A percentile compares a stretch with the other conserved stretches of the same genome.
Conservation (phyloP, 2,329 filamentous ascomycete genomes). For the Pseudonectria foliicola region DNA sequence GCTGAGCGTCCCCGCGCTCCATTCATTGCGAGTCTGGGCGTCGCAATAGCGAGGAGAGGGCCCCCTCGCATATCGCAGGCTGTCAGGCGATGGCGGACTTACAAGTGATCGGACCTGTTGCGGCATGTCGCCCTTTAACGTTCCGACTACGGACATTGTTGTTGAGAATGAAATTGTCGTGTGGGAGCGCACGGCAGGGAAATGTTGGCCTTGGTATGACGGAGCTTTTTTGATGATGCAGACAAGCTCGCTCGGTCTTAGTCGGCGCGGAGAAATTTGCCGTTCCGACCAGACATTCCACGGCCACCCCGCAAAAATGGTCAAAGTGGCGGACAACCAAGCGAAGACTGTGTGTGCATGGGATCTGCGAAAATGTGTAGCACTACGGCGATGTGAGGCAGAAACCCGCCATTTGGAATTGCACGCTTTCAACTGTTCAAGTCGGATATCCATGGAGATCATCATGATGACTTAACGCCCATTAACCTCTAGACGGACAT, state of each 20-base stretch:
- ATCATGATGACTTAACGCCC: too few species aligned
- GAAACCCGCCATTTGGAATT: too few species aligned
- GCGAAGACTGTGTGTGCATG: too few species aligned
- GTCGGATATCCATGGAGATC: too few species aligned
- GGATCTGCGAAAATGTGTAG: too few species aligned
- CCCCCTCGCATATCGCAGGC: background rate
- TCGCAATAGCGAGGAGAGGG: constrained; percentile 1
- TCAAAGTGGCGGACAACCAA: too few species aligned
- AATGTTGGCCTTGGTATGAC: constrained; percentile 18
- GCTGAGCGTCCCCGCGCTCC: background rate
- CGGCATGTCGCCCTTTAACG: constrained; percentile 46
- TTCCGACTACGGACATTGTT: constrained; percentile 32
- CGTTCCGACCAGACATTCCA: constrained; percentile 17
- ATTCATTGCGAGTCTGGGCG: background rate
- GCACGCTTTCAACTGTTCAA: too few species aligned
- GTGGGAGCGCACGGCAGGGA: constrained; percentile 3
- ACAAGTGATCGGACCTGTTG: constrained; percentile 52
- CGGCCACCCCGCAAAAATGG: background rate
- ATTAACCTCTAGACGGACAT: too few species aligned
- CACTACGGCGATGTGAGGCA: too few species aligned
- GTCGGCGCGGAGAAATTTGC: constrained; percentile 30
- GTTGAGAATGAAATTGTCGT: constrained; percentile 23
- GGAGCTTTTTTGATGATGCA: constrained; percentile 21
- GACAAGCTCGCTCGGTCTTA: constrained; percentile 26
- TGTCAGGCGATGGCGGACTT: constrained; percentile 20